These are phyloP conservation scores for Hyaloscypha variabilis DNA, from an alignment of 495 filamentous ascomycete genomes.

Conservation along the genomic window DNA sequence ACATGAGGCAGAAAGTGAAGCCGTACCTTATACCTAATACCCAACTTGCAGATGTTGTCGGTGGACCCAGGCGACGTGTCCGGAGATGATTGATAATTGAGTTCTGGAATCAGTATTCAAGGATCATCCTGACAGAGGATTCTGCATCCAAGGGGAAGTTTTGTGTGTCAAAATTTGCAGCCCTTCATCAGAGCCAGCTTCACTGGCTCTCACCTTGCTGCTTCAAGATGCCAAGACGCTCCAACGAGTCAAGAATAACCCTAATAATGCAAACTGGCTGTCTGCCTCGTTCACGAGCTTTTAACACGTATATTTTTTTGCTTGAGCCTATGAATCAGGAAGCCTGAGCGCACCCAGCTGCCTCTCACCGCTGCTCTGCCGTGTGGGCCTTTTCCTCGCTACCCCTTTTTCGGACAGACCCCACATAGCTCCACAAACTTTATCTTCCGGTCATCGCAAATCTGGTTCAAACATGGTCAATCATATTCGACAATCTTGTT, in stretches of 20 bases:
- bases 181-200: neutral
- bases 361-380: neutral
- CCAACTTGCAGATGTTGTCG: conserved; percentile 22
- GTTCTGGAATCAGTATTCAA: neutral
- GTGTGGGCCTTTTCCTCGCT: neutral
- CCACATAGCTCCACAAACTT: neutral
- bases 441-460: neutral
- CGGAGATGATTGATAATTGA: neutral
- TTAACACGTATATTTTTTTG: too few species aligned
- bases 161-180: too few species aligned
- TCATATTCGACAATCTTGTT: neutral
- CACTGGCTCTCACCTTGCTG: too few species aligned
- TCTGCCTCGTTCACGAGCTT: too few species aligned
- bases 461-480: neutral
- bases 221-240: too few species aligned
- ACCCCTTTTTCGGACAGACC: neutral
- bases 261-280: neutral
- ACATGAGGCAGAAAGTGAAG: conserved; percentile 15
- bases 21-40: conserved; percentile 24
- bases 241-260: neutral
- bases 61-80: neutral
- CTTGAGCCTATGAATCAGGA: too few species aligned
- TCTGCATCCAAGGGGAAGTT: too few species aligned
- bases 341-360: too few species aligned
- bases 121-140: neutral